Evolutionary conservation across 305 asterid genomes (phyloP).

Genomic region (Stenogyne calaminthoides): DNA sequence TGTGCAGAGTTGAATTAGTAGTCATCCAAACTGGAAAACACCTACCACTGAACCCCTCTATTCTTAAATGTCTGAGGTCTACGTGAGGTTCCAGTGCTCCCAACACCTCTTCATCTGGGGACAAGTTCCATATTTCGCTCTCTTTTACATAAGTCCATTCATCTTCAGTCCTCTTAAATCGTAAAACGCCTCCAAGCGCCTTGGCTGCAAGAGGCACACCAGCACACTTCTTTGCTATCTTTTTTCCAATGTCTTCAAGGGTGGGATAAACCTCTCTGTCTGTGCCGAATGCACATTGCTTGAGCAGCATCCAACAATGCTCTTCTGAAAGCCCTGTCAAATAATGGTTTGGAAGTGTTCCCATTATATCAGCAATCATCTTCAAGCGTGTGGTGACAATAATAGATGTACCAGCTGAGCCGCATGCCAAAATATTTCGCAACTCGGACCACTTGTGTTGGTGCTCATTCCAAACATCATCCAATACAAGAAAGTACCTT

Average conservation of each 20-base stretch:
- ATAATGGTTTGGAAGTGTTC: neutral
- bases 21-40: neutral
- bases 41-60: neutral
- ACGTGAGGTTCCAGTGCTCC: neutral
- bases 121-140: neutral
- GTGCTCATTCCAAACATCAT: neutral
- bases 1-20: neutral
- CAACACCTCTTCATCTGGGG: neutral
- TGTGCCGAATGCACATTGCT: neutral
- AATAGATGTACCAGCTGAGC: neutral
- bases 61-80: neutral
- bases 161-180: conserved; percentile 24
- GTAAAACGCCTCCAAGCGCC: conserved; percentile 22
- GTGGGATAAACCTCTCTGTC: neutral
- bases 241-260: neutral
- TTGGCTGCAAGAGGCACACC: conserved; percentile 36
- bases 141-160: neutral
- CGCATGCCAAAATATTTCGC: neutral
- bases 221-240: neutral
- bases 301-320: conserved; percentile 10
- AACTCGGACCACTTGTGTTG: neutral
- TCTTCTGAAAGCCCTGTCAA: conserved; percentile 13
- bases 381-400: neutral
- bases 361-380: neutral
- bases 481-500: neutral